phyloP scores from a whole-genome alignment of 306 rosid genomes.

The Nissolia schottii region DNA sequence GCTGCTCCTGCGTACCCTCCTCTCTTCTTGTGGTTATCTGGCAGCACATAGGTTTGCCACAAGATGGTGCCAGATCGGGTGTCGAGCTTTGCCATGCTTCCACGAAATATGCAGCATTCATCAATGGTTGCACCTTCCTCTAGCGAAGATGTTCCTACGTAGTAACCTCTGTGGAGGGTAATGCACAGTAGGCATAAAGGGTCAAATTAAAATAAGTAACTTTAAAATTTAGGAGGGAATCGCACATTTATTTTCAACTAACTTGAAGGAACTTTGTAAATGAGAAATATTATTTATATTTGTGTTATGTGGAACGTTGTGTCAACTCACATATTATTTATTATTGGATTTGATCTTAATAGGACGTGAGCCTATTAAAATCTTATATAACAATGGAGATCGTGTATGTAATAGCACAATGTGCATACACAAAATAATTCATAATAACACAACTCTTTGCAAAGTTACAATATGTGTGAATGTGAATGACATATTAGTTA shows the following conservation, averaged over 20 bases:
- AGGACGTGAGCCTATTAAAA: too few relatives aligned
- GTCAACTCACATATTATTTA: too few relatives aligned
- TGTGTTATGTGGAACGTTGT: too few relatives aligned
- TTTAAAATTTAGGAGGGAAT: background rate
- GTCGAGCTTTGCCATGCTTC: constrained; percentile 45
- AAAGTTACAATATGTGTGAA: background rate
- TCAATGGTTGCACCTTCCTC: constrained; percentile 33
- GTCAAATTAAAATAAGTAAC: background rate
- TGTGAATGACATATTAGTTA: too few relatives aligned
- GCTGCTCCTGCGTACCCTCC: constrained; percentile 59
- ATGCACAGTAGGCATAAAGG: background rate
- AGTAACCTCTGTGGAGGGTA: constrained; percentile 3
- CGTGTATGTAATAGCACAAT: too few relatives aligned
- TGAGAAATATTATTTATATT: too few relatives aligned
- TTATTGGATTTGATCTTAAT: too few relatives aligned
- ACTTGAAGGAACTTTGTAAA: too few relatives aligned
- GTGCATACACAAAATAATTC: too few relatives aligned
- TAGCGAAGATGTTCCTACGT: constrained; percentile 26
- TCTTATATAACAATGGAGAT: too few relatives aligned
- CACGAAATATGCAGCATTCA: constrained; percentile 56
- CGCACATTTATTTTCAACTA: too few relatives aligned
- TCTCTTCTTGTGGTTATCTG: constrained; percentile 32
- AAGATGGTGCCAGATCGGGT: constrained; percentile 28
- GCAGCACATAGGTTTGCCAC: constrained; percentile 61
- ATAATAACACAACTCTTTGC: too few relatives aligned